Conservation (phyloP, 1,284 basidiomycete genomes). For the Trichosporon sp. region DNA sequence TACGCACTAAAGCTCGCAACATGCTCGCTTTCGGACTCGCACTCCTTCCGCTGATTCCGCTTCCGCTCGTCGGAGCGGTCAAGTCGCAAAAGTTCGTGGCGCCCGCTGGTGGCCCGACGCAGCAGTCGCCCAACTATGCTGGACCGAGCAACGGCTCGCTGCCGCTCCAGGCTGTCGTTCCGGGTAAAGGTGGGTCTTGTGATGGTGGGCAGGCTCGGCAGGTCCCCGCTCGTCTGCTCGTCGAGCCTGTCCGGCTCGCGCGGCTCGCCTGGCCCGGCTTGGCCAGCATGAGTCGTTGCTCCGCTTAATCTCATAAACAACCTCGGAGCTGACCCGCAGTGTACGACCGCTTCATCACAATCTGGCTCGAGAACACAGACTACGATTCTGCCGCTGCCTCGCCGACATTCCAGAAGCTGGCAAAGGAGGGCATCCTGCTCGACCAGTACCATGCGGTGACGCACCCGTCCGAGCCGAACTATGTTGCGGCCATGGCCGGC, state of each 20-base stretch:
- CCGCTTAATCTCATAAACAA: no score
- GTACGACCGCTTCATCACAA: constrained; percentile 55
- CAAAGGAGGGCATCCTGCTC: constrained; percentile 55
- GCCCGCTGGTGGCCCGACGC: constrained; percentile 46
- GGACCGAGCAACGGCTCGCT: constrained; percentile 50
- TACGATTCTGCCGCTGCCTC: constrained; percentile 45
- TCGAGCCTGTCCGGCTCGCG: no score
- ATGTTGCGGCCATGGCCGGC: constrained; percentile 48
- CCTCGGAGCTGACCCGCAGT: constrained; percentile 21
- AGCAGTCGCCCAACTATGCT: constrained; percentile 42
- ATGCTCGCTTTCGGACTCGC: background rate
- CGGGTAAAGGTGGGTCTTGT: constrained; percentile 42
- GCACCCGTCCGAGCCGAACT: constrained; percentile 45
- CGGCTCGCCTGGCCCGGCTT: no score
- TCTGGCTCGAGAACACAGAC: constrained; percentile 53
- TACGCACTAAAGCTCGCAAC: no score
- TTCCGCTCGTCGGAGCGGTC: constrained; percentile 17
- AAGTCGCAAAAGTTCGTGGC: constrained; percentile 48
- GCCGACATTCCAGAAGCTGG: constrained; percentile 52
- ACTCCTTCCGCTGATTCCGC: constrained; percentile 6
- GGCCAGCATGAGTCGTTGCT: no score
- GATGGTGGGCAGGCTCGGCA: no score
- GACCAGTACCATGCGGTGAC: constrained; percentile 57
- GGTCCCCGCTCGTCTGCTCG: no score
- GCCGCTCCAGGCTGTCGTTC: constrained; percentile 42